Evolutionary conservation across 2,329 filamentous ascomycete species (phyloP).

Genomic region (Acarospora socialis): DNA sequence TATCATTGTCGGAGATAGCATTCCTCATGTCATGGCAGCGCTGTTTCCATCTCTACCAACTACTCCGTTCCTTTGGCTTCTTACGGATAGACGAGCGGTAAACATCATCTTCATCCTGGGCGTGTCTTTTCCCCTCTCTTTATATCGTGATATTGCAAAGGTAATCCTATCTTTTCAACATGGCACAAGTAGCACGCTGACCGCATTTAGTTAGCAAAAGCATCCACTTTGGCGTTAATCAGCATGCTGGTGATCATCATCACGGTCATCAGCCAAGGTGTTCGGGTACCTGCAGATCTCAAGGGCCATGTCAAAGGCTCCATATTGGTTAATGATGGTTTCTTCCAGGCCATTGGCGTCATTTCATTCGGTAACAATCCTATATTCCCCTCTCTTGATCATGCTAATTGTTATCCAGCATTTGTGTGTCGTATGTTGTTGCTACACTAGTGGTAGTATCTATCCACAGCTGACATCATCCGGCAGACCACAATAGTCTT

Average conservation of each 20-base stretch:
- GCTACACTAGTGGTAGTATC: neutral
- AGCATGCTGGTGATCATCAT: constrained; percentile 86
- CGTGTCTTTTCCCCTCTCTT: constrained; percentile 76
- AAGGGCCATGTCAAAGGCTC: constrained; percentile 57
- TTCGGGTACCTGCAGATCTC: constrained; percentile 55
- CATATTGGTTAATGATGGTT: constrained; percentile 67
- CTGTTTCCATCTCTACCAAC: constrained; percentile 62
- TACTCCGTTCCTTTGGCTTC: constrained; percentile 64
- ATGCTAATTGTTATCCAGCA: constrained; percentile 31
- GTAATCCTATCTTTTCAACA: too few relatives aligned
- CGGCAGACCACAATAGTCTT: constrained; percentile 75
- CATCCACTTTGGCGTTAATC: constrained; percentile 79
- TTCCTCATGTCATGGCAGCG: constrained; percentile 74
- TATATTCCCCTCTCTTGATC: neutral
- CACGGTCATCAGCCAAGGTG: constrained; percentile 74
- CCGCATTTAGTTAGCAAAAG: constrained; percentile 78
- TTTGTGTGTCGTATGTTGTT: constrained; percentile 49
- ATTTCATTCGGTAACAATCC: constrained; percentile 73
- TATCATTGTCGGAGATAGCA: constrained; percentile 92
- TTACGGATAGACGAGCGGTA: constrained; percentile 67
- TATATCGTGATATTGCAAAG: constrained; percentile 97
- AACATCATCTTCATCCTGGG: constrained; percentile 80
- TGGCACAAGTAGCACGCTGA: too few relatives aligned
- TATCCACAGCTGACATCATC: constrained; percentile 9
- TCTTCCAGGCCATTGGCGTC: constrained; percentile 93